Evolutionary conservation across 139 green algal species (phyloP).

Genomic region (Auxenochlorella pyrenoidosa): DNA sequence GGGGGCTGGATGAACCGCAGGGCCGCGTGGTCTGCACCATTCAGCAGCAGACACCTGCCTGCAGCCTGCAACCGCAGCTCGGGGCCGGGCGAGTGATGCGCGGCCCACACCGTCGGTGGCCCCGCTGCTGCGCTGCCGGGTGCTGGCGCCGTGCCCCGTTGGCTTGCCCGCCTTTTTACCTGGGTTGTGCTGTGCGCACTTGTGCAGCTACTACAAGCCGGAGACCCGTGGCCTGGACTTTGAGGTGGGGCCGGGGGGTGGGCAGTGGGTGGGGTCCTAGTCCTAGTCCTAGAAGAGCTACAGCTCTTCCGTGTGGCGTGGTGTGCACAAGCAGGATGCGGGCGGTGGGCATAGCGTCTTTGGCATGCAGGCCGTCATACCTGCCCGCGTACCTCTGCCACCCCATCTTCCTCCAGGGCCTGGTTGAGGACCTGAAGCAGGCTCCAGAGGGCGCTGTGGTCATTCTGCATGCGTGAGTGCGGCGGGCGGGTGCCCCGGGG

Average conservation of each 20-base stretch:
- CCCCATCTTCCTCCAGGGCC: slow-evolving; percentile 83
- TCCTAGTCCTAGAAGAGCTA: background rate
- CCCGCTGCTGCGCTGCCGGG: too few relatives aligned
- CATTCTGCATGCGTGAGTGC: slow-evolving; percentile 96
- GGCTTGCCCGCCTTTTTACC: background rate
- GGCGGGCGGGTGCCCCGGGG: slow-evolving; percentile 35
- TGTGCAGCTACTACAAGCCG: slow-evolving; percentile 92
- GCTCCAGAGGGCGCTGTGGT: slow-evolving; percentile 93
- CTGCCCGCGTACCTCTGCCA: background rate
- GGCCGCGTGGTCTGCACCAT: too few relatives aligned
- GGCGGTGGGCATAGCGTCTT: too few relatives aligned
- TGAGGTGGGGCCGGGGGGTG: slow-evolving; percentile 38
- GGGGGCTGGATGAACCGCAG: too few relatives aligned
- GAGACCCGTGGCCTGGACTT: slow-evolving; percentile 96
- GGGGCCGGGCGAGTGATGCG: too few relatives aligned
- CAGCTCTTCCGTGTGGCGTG: too few relatives aligned
- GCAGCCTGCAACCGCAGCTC: too few relatives aligned
- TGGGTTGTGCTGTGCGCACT: background rate
- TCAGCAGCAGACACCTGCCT: too few relatives aligned
- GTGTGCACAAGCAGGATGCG: too few relatives aligned
- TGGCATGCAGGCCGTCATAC: too few relatives aligned
- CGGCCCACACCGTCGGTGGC: too few relatives aligned
- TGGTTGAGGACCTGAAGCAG: slow-evolving; percentile 88
- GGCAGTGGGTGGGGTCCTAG: slow-evolving; percentile 47
- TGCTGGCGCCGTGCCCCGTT: too few relatives aligned